Evolutionary conservation across 2,329 filamentous ascomycete genomes (phyloP).

Genomic region (Penicillium sp.): DNA sequence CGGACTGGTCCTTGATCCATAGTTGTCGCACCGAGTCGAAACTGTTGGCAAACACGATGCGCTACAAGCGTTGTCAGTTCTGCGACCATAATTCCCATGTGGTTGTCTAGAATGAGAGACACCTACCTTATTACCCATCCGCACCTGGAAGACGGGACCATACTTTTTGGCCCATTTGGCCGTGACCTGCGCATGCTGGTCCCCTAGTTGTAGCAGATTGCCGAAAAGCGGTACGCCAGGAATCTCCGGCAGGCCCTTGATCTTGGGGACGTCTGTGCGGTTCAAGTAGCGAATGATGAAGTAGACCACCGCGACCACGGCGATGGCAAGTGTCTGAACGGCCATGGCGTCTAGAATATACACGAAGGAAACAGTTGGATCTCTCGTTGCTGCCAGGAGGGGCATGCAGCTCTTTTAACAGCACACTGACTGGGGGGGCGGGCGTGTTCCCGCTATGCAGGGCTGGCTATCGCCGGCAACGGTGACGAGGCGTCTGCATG

Average conservation of each 20-base stretch:
- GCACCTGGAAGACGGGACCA: constrained; percentile 66
- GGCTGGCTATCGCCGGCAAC: neutral
- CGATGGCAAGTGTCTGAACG: constrained; percentile 35
- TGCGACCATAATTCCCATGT: constrained; percentile 1
- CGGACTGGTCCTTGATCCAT: constrained; percentile 77
- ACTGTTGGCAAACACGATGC: constrained; percentile 76
- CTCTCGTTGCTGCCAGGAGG: neutral
- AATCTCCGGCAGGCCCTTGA: constrained; percentile 63
- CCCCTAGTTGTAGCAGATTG: constrained; percentile 63
- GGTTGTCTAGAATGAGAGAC: neutral
- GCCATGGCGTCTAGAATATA: constrained; percentile 25
- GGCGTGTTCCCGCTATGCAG: neutral
- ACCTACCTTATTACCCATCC: constrained; percentile 66
- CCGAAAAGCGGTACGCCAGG: constrained; percentile 65
- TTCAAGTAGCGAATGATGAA: constrained; percentile 48
- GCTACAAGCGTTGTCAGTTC: constrained; percentile 38
- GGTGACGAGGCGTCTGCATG: neutral
- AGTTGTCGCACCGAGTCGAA: constrained; percentile 72
- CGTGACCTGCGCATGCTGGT: constrained; percentile 58
- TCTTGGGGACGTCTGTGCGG: constrained; percentile 60
- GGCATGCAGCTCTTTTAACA: neutral
- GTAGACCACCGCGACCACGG: constrained; percentile 40
- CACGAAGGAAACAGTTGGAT: neutral
- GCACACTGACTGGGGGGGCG: neutral
- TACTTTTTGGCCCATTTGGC: constrained; percentile 62